Evolutionary conservation across 164 flowering plant species (phyloP).

Genomic region (Sextonia rubra): DNA sequence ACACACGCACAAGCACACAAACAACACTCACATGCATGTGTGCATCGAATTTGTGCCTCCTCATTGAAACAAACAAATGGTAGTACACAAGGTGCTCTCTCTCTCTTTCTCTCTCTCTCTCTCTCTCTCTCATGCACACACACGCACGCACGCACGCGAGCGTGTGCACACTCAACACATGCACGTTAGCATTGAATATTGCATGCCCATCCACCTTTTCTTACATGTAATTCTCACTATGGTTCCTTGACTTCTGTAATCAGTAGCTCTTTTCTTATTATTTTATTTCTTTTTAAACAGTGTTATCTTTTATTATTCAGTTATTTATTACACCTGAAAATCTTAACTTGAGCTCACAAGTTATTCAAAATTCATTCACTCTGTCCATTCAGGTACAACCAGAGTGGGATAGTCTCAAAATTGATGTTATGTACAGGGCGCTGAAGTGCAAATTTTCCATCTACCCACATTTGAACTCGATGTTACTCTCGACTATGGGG

Average conservation of each 20-base stretch:
- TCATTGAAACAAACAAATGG: too few species aligned
- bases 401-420: constrained; percentile 76
- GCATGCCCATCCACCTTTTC: too few species aligned
- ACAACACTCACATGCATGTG: too few species aligned
- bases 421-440: constrained; percentile 82
- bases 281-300: not conserved
- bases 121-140: too few species aligned
- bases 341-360: not conserved
- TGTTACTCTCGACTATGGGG: constrained; percentile 84
- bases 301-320: too few species aligned
- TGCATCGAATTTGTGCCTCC: too few species aligned
- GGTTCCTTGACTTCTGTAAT: not conserved
- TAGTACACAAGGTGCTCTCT: too few species aligned
- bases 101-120: too few species aligned
- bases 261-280: not conserved
- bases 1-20: too few species aligned
- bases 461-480: constrained; percentile 73
- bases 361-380: not conserved
- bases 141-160: too few species aligned
- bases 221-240: not conserved
- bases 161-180: too few species aligned
- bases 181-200: too few species aligned
- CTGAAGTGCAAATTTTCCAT: constrained; percentile 87
- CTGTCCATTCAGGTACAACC: constrained; percentile 54
- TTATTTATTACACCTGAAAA: not conserved